phyloP scores from a whole-genome alignment of 768 basidiomycete genomes.

The Boletus tylopilopsis region DNA sequence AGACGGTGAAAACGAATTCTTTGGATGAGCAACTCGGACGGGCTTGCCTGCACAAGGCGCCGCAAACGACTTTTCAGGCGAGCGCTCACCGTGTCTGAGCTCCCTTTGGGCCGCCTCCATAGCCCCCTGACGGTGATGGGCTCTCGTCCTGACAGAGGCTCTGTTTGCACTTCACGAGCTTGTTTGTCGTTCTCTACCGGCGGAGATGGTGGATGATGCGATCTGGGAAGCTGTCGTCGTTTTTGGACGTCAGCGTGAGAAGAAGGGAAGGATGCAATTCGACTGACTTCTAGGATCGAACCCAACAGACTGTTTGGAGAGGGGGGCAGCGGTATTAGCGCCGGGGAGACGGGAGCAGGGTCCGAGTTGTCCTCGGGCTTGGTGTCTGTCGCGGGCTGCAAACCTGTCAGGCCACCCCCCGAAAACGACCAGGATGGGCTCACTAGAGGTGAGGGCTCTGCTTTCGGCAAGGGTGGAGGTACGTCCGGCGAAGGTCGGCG shows the following conservation, averaged over 20 bases:
- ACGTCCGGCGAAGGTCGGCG: slow-evolving; percentile 11
- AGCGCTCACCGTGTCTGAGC: background rate
- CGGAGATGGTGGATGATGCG: slow-evolving; percentile 1
- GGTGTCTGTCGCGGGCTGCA: slow-evolving; percentile 6
- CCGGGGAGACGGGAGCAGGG: slow-evolving; percentile 8
- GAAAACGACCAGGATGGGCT: background rate
- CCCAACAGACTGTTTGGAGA: slow-evolving; percentile 15
- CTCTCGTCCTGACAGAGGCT: background rate
- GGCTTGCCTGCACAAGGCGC: slow-evolving; percentile 17
- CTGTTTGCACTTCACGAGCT: slow-evolving; percentile 4
- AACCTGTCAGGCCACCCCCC: background rate
- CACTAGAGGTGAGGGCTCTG: slow-evolving; percentile 11
- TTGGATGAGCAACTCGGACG: no score
- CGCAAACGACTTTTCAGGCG: slow-evolving; percentile 11
- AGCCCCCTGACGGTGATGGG: slow-evolving; percentile 4
- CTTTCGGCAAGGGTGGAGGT: slow-evolving; percentile 9
- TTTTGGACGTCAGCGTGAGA: background rate
- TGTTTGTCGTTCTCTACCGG: background rate
- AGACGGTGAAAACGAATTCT: slow-evolving; percentile 1
- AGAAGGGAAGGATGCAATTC: background rate
- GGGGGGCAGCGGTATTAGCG: slow-evolving; percentile 21
- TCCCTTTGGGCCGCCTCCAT: slow-evolving; percentile 11
- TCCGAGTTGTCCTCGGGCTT: slow-evolving; percentile 1
- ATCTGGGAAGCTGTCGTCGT: slow-evolving; percentile 14
- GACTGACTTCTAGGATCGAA: slow-evolving; percentile 20